phyloP scores from a whole-genome alignment of 2,329 filamentous ascomycete genomes.

The Pseudogymnoascus destructans region DNA sequence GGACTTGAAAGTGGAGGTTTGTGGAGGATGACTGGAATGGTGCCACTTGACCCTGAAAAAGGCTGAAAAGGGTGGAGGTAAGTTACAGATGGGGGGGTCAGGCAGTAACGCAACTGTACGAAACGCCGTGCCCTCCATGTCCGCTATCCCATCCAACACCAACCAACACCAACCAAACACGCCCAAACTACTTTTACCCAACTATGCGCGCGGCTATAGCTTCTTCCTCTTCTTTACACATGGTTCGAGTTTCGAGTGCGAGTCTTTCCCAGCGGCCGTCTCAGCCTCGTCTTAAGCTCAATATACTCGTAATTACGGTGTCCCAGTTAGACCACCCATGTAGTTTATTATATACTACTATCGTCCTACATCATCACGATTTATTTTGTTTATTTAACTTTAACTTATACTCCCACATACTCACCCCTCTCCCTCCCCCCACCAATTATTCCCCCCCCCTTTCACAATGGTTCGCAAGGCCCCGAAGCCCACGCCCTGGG shows the following conservation, averaged over 20 bases:
- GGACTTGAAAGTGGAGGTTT: background rate
- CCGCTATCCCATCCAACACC: background rate
- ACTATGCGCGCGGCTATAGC: background rate
- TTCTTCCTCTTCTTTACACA: background rate
- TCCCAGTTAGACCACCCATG: background rate
- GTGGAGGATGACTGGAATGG: background rate
- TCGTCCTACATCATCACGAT: slow-evolving; percentile 5
- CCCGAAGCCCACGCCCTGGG: slow-evolving; percentile 40
- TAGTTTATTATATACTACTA: background rate
- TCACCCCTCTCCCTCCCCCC: background rate
- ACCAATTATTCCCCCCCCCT: background rate
- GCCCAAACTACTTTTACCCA: background rate
- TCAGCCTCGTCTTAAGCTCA: background rate
- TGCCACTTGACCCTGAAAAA: slow-evolving; percentile 1
- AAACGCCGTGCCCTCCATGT: too few species aligned
- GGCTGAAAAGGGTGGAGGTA: slow-evolving; percentile 1
- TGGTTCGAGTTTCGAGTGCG: background rate
- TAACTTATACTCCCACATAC: background rate
- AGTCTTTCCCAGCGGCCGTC: background rate
- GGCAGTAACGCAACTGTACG: background rate
- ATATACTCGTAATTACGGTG: background rate
- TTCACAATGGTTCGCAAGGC: slow-evolving; percentile 14
- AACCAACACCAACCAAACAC: background rate
- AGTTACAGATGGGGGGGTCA: background rate
- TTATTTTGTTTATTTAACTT: too few species aligned